Conservation (phyloP, 2,329 filamentous ascomycete genomes). For the Fusarium fujikuroi region DNA sequence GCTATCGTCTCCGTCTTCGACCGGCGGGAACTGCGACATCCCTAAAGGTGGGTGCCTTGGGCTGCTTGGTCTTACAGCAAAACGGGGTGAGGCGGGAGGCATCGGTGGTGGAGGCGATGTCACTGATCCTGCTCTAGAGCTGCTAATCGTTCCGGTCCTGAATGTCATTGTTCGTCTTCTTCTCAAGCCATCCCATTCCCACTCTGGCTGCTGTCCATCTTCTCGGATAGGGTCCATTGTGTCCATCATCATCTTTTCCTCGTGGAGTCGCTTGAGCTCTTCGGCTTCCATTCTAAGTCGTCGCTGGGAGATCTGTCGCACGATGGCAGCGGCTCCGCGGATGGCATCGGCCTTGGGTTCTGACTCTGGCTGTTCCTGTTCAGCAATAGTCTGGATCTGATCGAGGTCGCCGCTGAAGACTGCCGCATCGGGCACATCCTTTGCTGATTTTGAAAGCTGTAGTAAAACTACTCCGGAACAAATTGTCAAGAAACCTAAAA, state of each 20-base stretch:
- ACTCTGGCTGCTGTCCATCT: conserved; percentile 69
- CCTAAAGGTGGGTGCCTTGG: conserved; percentile 65
- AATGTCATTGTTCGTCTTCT: conserved; percentile 69
- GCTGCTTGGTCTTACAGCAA: conserved; percentile 34
- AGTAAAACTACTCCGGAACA: conserved; percentile 92
- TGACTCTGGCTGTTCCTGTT: conserved; percentile 94
- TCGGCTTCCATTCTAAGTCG: conserved; percentile 82
- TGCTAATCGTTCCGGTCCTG: conserved; percentile 44
- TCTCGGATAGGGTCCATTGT: conserved; percentile 80
- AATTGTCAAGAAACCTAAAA: conserved; percentile 93
- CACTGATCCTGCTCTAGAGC: conserved; percentile 44
- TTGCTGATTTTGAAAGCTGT: conserved; percentile 97
- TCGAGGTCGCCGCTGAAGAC: conserved; percentile 94
- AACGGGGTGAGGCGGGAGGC: conserved; percentile 43
- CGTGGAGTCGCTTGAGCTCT: conserved; percentile 80
- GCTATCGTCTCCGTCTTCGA: conserved; percentile 64
- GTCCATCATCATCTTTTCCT: conserved; percentile 78
- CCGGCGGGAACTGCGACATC: conserved; percentile 85
- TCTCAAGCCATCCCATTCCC: conserved; percentile 93
- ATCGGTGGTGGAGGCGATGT: conserved; percentile 45
- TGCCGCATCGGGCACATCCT: conserved; percentile 93
- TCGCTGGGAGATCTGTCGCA: conserved; percentile 81
- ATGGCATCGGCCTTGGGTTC: conserved; percentile 98
- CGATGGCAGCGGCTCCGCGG: conserved; percentile 86
- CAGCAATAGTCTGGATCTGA: conserved; percentile 93